Evolutionary conservation across 1,139 yeast species (phyloP), one percentile per base, ranked within the genome.

Genomic region (Candida sanyaensis): DNA sequence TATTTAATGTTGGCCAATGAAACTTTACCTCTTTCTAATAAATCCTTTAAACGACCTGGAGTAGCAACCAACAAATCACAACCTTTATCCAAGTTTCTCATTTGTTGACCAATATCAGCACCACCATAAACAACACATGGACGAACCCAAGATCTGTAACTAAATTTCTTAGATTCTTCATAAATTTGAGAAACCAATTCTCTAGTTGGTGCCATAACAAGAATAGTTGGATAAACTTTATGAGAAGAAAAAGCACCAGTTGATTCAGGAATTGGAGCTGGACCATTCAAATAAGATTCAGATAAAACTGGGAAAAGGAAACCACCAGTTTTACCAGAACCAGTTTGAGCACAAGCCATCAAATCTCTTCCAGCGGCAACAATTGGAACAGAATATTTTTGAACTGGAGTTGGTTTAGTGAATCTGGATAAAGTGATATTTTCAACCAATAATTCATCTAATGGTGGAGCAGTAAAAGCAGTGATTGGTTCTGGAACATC

Each of bases 341-440:
- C 98, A 61, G 99, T 93, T 79, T 93, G 99, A 55, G 99, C 99
- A 85, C 99, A 93, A 41, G 99, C 99, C 99, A 93, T 93, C 75
- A 93, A 84, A 74, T 93, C 99, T 77, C 99, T 86, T 62, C 96
- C 96, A 47, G 78, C 84, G 52, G 96, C 91, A 58, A 95, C 96
- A 62, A 95, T 93, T 56, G 99, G 99, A 58, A 93, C 90, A 44
- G 99, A 93, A 79, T 93, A 93, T 75, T 93, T 93, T 72, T 93
- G 99, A 50, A 93, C 99, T 46, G 99, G 99, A 38, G 99, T 93
- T 63, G 99, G 99, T 73, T 81, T 90, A 56, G 88, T 83, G 79
- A 93, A 95, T 71, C 97, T 84, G 42, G 98, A 95, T 57, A 87
- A 77, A 56, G 77, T 77, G 59, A 95, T 88, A 76, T 93, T 95